phyloP scores from a whole-genome alignment of 1,139 yeast genomes.

The Sugiyamaella grinbergsii region DNA sequence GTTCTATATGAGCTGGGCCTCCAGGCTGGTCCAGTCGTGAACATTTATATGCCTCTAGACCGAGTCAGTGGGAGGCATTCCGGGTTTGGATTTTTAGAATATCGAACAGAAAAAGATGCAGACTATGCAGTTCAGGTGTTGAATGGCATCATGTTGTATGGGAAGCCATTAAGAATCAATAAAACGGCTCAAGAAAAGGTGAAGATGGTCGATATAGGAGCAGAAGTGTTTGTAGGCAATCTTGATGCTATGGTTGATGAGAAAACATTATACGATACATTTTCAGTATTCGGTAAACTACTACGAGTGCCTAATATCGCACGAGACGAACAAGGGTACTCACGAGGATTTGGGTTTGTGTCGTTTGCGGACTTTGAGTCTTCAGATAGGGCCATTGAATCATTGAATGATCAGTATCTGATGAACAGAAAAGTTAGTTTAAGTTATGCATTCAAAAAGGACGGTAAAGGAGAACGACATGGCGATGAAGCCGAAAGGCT shows the following conservation, averaged over 20 bases:
- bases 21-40: constrained; percentile 79
- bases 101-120: constrained; percentile 60
- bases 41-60: constrained; percentile 78
- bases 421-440: constrained; percentile 66
- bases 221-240: constrained; percentile 73
- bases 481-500: constrained; percentile 81
- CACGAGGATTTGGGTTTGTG: constrained; percentile 67
- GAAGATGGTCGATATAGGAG: constrained; percentile 60
- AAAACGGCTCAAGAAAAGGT: constrained; percentile 47
- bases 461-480: constrained; percentile 59
- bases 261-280: constrained; percentile 58
- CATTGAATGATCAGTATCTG: constrained; percentile 67
- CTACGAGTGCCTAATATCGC: constrained; percentile 55
- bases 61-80: constrained; percentile 69
- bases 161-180: constrained; percentile 63
- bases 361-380: constrained; percentile 63
- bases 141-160: constrained; percentile 64
- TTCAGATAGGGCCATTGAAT: constrained; percentile 71
- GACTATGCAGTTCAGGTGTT: constrained; percentile 67
- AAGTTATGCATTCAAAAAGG: constrained; percentile 73
- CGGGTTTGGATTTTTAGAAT: constrained; percentile 89
- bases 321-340: constrained; percentile 55
- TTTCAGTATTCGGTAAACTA: constrained; percentile 69
- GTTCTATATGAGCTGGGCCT: constrained; percentile 74
- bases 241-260: constrained; percentile 72